Evolutionary conservation across 192 early-diverging fungal genomes (phyloP).

Genomic region (Kappamyces sp.): DNA sequence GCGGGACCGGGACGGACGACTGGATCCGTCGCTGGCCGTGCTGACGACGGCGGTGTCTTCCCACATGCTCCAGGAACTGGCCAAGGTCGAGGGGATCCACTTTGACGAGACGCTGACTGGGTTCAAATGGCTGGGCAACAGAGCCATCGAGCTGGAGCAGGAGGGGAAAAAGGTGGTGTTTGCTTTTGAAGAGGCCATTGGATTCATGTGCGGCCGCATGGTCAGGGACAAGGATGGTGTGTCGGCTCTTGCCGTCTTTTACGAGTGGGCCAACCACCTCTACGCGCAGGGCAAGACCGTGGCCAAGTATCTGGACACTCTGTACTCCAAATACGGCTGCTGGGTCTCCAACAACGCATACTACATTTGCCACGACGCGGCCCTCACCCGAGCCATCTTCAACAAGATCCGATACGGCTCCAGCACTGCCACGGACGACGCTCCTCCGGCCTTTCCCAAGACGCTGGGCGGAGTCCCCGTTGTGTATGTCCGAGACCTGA

Average conservation of each 20-base stretch:
- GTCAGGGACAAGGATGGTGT: conserved; percentile 94
- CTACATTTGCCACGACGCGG: conserved; percentile 74
- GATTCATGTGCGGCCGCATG: conserved; percentile 64
- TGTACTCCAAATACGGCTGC: conserved; percentile 75
- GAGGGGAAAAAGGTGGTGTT: conserved; percentile 68
- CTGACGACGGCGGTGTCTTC: conserved; percentile 84
- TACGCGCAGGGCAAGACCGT: conserved; percentile 57
- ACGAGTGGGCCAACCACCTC: conserved; percentile 62
- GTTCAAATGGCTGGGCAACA: conserved; percentile 94
- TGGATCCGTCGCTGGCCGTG: conserved; percentile 57
- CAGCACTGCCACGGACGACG: conserved; percentile 18
- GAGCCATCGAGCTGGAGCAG: conserved; percentile 59
- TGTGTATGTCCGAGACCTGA: conserved; percentile 76
- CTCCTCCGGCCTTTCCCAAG: conserved; percentile 64
- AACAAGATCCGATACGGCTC: conserved; percentile 68
- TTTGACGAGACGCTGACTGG: conserved; percentile 92
- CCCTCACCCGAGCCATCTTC: conserved; percentile 68
- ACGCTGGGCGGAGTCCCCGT: conserved; percentile 64
- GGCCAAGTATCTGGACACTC: conserved; percentile 60
- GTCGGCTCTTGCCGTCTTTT: conserved; percentile 72
- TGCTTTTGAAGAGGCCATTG: conserved; percentile 93
- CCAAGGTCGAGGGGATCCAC: conserved; percentile 64
- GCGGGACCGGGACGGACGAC: conserved; percentile 25
- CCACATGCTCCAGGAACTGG: conserved; percentile 73
- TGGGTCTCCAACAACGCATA: conserved; percentile 85